These are phyloP conservation scores for Boletus patriciae DNA, from an alignment of 768 basidiomycete genomes.

Conservation along the genomic window DNA sequence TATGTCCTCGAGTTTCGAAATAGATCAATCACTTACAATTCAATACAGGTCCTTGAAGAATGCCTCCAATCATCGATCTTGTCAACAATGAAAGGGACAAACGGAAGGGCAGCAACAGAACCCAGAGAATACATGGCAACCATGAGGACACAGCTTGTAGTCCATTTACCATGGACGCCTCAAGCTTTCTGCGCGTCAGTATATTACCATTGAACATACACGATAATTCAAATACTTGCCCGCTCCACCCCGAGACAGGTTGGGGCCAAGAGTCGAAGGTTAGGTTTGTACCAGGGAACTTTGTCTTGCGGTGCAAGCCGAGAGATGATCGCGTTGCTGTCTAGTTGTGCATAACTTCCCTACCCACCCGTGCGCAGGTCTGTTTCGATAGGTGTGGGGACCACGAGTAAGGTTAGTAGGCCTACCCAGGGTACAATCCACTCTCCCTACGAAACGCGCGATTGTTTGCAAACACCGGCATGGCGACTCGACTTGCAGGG, in stretches of 20 bases:
- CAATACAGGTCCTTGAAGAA: too few species aligned
- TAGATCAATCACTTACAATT: too few species aligned
- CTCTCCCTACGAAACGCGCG: too few species aligned
- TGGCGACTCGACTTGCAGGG: too few species aligned
- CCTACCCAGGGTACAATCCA: too few species aligned
- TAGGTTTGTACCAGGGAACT: conserved; percentile 64
- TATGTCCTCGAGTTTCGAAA: too few species aligned
- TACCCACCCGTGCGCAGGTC: neutral
- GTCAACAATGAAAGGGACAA: too few species aligned
- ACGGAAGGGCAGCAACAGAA: too few species aligned
- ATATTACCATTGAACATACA: neutral
- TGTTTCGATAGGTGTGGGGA: neutral
- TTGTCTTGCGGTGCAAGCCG: conserved; percentile 40
- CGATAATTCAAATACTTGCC: neutral
- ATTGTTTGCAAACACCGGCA: too few species aligned
- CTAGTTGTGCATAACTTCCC: neutral
- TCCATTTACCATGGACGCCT: conserved; percentile 60
- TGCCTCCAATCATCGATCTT: too few species aligned
- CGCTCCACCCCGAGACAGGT: conserved; percentile 15
- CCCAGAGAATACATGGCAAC: too few species aligned
- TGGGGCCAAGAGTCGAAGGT: conserved; percentile 53
- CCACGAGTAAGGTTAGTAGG: neutral
- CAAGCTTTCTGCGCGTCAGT: neutral
- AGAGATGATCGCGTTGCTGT: conserved; percentile 12
- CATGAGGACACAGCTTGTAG: conserved; percentile 49